Conservation (phyloP, 2,329 filamentous ascomycete genomes). For the Aspergillus sp. region DNA sequence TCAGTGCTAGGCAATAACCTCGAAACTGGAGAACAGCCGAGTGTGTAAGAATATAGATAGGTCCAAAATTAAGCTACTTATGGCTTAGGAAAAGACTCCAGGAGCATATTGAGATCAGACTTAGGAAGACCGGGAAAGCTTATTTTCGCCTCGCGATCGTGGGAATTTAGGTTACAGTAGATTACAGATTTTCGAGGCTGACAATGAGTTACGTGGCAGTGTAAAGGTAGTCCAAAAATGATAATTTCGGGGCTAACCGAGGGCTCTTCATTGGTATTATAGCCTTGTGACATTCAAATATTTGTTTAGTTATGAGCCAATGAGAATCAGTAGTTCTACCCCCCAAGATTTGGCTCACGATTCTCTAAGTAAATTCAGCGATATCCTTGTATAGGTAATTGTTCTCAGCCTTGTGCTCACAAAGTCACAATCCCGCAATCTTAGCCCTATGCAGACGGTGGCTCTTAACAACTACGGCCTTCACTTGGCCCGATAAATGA, state of each 20-base stretch:
- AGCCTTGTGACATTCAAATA: too few species aligned
- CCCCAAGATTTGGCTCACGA: too few species aligned
- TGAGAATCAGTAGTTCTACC: too few species aligned
- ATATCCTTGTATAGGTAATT: too few species aligned
- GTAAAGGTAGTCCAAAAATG: background rate
- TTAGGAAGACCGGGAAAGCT: background rate
- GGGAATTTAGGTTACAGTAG: background rate
- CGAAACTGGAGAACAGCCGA: background rate
- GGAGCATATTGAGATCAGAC: background rate
- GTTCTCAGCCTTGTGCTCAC: too few species aligned
- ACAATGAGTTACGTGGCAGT: background rate
- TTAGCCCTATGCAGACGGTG: background rate
- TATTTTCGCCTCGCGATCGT: background rate
- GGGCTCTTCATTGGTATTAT: too few species aligned
- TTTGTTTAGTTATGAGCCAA: too few species aligned
- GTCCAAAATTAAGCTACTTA: background rate
- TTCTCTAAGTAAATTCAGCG: too few species aligned
- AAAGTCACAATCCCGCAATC: too few species aligned
- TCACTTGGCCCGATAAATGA: background rate
- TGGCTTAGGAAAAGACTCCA: background rate
- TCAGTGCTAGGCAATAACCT: background rate
- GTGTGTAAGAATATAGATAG: background rate
- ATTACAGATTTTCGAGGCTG: too few species aligned
- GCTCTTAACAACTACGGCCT: background rate
- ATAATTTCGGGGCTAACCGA: too few species aligned